A percentile compares a stretch with the other conserved stretches of the same genome.
Conservation (phyloP, 805 yeast genomes). For the Dipodascus albidus region DNA sequence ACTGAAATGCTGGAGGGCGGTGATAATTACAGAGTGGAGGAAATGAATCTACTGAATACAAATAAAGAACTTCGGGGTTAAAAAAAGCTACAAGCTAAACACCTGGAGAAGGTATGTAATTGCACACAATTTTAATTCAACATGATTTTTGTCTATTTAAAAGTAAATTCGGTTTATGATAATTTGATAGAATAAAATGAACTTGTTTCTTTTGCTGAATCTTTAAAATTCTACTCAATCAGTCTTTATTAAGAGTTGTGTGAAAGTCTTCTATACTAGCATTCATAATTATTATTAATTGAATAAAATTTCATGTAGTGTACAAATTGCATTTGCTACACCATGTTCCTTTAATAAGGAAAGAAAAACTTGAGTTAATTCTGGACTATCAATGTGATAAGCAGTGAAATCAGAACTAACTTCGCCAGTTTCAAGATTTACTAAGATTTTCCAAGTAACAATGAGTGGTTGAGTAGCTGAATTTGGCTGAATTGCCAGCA, state of each 20-base stretch:
- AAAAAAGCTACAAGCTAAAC: background rate
- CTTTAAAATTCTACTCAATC: no score
- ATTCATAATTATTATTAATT: no score
- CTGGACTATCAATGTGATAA: background rate
- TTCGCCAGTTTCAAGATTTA: background rate
- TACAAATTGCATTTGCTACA: background rate
- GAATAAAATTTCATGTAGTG: background rate
- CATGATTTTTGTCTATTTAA: background rate
- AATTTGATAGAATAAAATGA: background rate
- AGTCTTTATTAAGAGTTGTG: no score
- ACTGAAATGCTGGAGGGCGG: slow-evolving; percentile 1
- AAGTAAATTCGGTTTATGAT: background rate
- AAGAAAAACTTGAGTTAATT: background rate
- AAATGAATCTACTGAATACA: background rate
- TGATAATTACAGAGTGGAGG: background rate
- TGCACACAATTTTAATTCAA: background rate
- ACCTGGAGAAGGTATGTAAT: background rate
- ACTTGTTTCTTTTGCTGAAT: slow-evolving; percentile 17
- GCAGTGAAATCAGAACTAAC: background rate
- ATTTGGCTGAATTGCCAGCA: background rate
- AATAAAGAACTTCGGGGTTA: background rate
- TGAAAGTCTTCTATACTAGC: no score
- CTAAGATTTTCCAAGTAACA: background rate
- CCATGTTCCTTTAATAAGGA: background rate
- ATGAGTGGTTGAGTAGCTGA: background rate